Evolutionary conservation across 2,329 filamentous ascomycete species (phyloP).

Genomic region (Fusarium pseudograminearum): DNA sequence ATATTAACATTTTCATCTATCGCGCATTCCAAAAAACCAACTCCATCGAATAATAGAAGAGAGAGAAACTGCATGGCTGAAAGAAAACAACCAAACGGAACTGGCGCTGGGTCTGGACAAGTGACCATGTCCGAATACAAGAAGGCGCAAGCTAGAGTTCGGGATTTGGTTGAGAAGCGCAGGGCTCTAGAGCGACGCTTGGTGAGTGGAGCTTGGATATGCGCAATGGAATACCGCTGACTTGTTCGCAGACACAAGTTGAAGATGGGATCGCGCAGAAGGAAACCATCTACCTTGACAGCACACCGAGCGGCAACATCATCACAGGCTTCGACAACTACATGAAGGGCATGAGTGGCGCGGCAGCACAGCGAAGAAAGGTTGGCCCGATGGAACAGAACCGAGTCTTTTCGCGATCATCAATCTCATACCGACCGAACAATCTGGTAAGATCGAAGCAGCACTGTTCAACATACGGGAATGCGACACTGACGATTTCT

Average conservation of each 20-base stretch:
- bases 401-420: slow-evolving; percentile 77
- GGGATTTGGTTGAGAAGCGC: slow-evolving; percentile 61
- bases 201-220: slow-evolving; percentile 43
- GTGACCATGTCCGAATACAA: slow-evolving; percentile 62
- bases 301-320: slow-evolving; percentile 91
- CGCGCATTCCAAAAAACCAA: not conserved
- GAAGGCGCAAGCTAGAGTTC: slow-evolving; percentile 62
- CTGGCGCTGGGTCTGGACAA: slow-evolving; percentile 47
- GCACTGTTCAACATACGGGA: not conserved
- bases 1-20: not conserved
- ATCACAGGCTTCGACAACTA: slow-evolving; percentile 98
- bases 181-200: slow-evolving; percentile 55
- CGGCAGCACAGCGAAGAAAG: slow-evolving; percentile 72
- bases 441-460: slow-evolving; percentile 49
- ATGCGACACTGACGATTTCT: slow-evolving; percentile 13
- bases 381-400: slow-evolving; percentile 75
- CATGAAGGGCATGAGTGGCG: slow-evolving; percentile 85
- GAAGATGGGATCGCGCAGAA: slow-evolving; percentile 88
- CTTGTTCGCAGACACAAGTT: slow-evolving; percentile 50
- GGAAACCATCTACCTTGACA: slow-evolving; percentile 90
- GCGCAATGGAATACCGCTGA: slow-evolving; percentile 51
- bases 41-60: not conserved
- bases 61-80: slow-evolving; percentile 50
- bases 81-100: slow-evolving; percentile 45
- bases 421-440: slow-evolving; percentile 69